Percentiles rank a stretch among this genome's conserved stretches.
Conservation (phyloP, 192 early-diverging fungal genomes). For the Entomortierella beljakovae region DNA sequence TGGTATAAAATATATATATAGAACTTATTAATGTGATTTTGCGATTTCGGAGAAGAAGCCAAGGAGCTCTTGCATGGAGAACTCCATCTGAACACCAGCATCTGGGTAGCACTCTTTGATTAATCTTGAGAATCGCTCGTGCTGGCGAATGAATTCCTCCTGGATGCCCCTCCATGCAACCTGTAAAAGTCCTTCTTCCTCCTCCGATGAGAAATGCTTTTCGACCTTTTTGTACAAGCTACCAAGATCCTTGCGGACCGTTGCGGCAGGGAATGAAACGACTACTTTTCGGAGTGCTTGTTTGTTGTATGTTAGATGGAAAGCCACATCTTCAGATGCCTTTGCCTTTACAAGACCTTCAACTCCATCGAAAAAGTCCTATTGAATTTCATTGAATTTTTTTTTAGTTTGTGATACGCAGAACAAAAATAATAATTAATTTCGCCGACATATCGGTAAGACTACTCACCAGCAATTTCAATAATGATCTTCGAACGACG, state of each 20-base stretch:
- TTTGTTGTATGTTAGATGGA: slow-evolving; percentile 88
- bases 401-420: not conserved
- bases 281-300: slow-evolving; percentile 86
- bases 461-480: slow-evolving; percentile 81
- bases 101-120: slow-evolving; percentile 91
- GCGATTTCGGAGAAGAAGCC: slow-evolving; percentile 79
- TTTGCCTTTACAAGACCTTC: slow-evolving; percentile 83
- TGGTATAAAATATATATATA: too few relatives aligned
- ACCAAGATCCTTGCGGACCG: slow-evolving; percentile 83
- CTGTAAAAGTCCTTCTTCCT: slow-evolving; percentile 81
- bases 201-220: slow-evolving; percentile 92
- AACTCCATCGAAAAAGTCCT: slow-evolving; percentile 98
- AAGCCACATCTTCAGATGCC: slow-evolving; percentile 82
- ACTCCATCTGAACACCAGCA: slow-evolving; percentile 83
- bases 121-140: slow-evolving; percentile 84
- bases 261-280: slow-evolving; percentile 84
- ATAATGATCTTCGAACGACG: slow-evolving; percentile 90
- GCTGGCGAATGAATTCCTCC: slow-evolving; percentile 83
- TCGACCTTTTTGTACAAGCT: slow-evolving; percentile 91
- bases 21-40: slow-evolving; percentile 44
- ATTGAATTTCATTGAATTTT: not conserved
- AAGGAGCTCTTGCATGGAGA: slow-evolving; percentile 84
- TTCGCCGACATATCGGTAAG: not conserved
- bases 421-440: not conserved
- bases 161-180: slow-evolving; percentile 94